A percentile compares a stretch with the other conserved stretches of the same genome.
These are phyloP conservation scores for Clonostachys byssicola DNA, from an alignment of 2,329 filamentous ascomycete genomes.

Conservation along the genomic window DNA sequence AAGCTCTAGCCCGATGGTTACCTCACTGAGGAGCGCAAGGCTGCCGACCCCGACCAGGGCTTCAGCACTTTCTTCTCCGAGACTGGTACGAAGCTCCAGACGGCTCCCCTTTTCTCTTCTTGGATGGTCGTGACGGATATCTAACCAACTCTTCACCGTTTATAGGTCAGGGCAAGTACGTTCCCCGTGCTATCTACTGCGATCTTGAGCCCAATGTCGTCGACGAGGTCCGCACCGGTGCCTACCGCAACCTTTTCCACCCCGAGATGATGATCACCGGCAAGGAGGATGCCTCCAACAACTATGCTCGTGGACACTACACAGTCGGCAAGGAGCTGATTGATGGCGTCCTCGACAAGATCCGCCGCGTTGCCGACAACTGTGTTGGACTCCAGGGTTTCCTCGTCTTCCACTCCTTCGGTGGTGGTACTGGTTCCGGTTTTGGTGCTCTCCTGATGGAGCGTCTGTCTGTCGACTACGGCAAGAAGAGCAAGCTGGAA, in stretches of 20 bases:
- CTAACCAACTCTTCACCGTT: neutral
- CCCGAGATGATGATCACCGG: constrained; percentile 99
- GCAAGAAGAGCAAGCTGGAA: constrained; percentile 99
- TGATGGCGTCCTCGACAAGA: constrained; percentile 95
- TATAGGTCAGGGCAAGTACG: constrained; percentile 94
- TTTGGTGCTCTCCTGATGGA: constrained; percentile 99
- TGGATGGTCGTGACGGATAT: neutral
- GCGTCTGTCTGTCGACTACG: constrained; percentile 96
- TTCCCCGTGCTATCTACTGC: constrained; percentile 97
- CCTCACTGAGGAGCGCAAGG: constrained; percentile 97
- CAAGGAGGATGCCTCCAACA: constrained; percentile 99
- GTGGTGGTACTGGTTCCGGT: constrained; percentile 96
- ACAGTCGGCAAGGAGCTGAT: constrained; percentile 99
- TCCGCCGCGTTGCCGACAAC: constrained; percentile 95
- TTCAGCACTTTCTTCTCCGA: constrained; percentile 99
- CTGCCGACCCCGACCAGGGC: constrained; percentile 85
- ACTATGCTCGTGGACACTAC: constrained; percentile 99
- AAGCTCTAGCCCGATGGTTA: constrained; percentile 82
- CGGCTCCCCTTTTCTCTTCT: neutral
- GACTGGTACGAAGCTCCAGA: constrained; percentile 66
- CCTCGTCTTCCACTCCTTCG: constrained; percentile 99
- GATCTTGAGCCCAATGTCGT: constrained; percentile 99
- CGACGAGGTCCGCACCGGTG: constrained; percentile 96
- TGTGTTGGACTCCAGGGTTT: constrained; percentile 98
- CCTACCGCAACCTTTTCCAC: constrained; percentile 97